Evolutionary conservation across 2,329 filamentous ascomycete genomes (phyloP).

Genomic region (Aspergillus ochraceoroseus): DNA sequence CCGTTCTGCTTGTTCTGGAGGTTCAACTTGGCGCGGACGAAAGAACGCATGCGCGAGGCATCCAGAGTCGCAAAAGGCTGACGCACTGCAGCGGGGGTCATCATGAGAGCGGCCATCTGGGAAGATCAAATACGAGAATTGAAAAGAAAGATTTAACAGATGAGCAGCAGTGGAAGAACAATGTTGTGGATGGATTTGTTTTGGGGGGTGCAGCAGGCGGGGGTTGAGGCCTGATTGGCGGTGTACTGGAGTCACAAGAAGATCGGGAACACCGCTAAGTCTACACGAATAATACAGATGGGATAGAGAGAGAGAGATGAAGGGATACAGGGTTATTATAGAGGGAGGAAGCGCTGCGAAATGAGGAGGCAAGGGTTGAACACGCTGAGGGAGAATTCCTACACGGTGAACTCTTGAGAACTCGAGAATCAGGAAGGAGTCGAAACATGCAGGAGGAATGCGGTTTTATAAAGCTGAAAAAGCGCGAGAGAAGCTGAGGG

Average conservation of each 20-base stretch:
- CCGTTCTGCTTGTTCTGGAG: slow-evolving; percentile 33
- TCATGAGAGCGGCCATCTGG: slow-evolving; percentile 35
- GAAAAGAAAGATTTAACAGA: slow-evolving; percentile 1
- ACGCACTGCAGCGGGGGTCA: slow-evolving; percentile 31
- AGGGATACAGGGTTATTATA: slow-evolving; percentile 13
- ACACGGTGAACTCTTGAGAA: slow-evolving; percentile 10
- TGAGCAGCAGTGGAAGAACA: not conserved
- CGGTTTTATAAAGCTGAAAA: not conserved
- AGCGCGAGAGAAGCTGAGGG: too few species aligned
- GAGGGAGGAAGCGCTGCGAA: slow-evolving; percentile 10
- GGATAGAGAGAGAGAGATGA: slow-evolving; percentile 11
- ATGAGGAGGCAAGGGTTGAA: slow-evolving; percentile 5
- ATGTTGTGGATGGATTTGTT: slow-evolving; percentile 17
- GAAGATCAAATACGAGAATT: too few species aligned
- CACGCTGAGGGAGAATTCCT: slow-evolving; percentile 15
- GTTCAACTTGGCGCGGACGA: slow-evolving; percentile 33
- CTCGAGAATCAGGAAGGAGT: slow-evolving; percentile 3
- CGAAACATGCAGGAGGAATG: not conserved
- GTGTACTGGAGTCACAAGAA: slow-evolving; percentile 5
- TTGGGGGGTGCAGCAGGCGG: slow-evolving; percentile 21
- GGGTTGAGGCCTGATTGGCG: slow-evolving; percentile 24
- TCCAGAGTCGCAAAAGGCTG: slow-evolving; percentile 37
- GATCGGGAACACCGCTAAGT: slow-evolving; percentile 7
- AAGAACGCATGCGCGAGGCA: slow-evolving; percentile 29
- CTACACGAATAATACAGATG: slow-evolving; percentile 9